Conservation (phyloP, 306 rosid species). For the Vigna trinervia region DNA sequence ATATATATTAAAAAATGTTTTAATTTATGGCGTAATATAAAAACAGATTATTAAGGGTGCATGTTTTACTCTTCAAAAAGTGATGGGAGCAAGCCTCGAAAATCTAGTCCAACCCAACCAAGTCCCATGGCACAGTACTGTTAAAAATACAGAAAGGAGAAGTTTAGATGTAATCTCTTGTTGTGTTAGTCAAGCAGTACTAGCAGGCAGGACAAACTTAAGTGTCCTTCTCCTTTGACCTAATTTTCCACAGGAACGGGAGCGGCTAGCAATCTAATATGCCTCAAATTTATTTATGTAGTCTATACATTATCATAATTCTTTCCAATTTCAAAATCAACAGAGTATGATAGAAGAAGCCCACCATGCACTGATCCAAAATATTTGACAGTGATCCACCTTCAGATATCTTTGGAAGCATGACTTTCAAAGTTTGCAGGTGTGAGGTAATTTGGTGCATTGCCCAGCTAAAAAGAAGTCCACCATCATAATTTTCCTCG, state of each 20-base stretch:
- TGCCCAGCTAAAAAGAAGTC: constrained; percentile 99
- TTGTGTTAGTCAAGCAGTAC: constrained; percentile 35
- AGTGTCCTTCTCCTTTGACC: background rate
- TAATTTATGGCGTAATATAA: constrained; percentile 26
- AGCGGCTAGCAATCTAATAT: constrained; percentile 17
- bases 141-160: constrained; percentile 41
- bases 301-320: constrained; percentile 6
- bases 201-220: constrained; percentile 31
- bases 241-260: background rate
- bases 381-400: constrained; percentile 94
- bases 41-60: constrained; percentile 22
- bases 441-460: constrained; percentile 95
- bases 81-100: constrained; percentile 93
- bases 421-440: constrained; percentile 76
- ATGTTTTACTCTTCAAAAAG: constrained; percentile 89
- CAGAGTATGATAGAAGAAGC: constrained; percentile 40
- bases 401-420: constrained; percentile 96
- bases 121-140: constrained; percentile 99
- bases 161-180: constrained; percentile 40
- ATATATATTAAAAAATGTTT: constrained; percentile 30
- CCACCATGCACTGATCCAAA: constrained; percentile 98
- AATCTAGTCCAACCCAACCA: constrained; percentile 99
- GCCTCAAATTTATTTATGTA: constrained; percentile 24
- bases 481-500: constrained; percentile 96
- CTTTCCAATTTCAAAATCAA: constrained; percentile 38